These are phyloP conservation scores for Plasmodium knowlesi DNA, from an alignment of 169 alveolate species.

Conservation along the genomic window DNA sequence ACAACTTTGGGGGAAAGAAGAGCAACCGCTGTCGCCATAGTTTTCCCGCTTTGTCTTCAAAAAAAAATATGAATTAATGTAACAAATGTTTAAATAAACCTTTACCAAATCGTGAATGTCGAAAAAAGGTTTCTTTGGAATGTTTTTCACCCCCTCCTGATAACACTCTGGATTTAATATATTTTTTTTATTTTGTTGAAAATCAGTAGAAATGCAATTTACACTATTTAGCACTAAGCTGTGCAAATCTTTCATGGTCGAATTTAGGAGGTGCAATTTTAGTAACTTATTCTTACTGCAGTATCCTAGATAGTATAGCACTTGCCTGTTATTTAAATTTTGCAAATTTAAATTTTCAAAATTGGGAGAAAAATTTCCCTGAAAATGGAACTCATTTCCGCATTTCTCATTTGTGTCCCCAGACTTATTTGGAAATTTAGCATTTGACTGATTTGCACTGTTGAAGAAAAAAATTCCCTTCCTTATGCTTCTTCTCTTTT, in stretches of 20 bases:
- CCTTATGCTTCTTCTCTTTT: neutral
- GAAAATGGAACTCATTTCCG: neutral
- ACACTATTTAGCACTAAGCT: conserved; percentile 38
- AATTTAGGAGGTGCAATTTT: neutral
- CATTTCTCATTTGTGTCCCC: neutral
- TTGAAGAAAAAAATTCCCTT: conserved; percentile 1
- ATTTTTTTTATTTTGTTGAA: conserved; percentile 47
- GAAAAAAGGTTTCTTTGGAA: conserved; percentile 49
- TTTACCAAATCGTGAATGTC: conserved; percentile 71
- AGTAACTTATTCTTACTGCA: conserved; percentile 58
- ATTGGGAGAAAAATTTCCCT: neutral
- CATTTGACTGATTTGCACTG: conserved; percentile 19
- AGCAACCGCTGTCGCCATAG: neutral
- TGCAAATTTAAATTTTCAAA: conserved; percentile 26
- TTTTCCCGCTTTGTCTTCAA: conserved; percentile 34
- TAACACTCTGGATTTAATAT: conserved; percentile 59
- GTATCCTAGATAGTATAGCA: conserved; percentile 62
- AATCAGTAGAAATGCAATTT: conserved; percentile 28
- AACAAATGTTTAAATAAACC: conserved; percentile 63
- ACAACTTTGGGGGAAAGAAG: neutral
- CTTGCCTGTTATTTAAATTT: conserved; percentile 54
- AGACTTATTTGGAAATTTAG: neutral
- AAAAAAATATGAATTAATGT: conserved; percentile 69
- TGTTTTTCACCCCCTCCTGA: neutral
- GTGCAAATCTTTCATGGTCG: conserved; percentile 41